Evolutionary conservation across 2,329 filamentous ascomycete genomes (phyloP).

Genomic region (Cercospora sp.): DNA sequence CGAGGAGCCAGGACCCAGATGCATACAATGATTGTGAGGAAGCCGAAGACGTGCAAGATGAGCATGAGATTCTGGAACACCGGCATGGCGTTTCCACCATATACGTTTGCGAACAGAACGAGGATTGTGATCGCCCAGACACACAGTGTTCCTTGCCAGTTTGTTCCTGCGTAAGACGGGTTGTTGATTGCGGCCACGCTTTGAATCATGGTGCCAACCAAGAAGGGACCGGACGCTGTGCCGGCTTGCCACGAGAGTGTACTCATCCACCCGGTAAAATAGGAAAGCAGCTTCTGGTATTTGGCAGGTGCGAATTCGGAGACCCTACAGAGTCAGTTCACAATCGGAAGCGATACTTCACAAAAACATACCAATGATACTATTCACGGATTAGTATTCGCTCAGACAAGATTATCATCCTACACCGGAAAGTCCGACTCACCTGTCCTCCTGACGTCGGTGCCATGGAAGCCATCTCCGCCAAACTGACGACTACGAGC

Average conservation of each 20-base stretch:
- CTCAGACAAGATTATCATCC: constrained; percentile 20
- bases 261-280: constrained; percentile 49
- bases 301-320: constrained; percentile 35
- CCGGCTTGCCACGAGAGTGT: constrained; percentile 54
- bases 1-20: constrained; percentile 35
- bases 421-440: neutral
- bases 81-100: constrained; percentile 39
- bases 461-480: constrained; percentile 41
- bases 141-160: constrained; percentile 53
- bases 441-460: constrained; percentile 36
- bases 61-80: constrained; percentile 43
- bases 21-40: constrained; percentile 36
- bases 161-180: constrained; percentile 44
- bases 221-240: constrained; percentile 50
- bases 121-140: constrained; percentile 49
- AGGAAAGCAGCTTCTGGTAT: constrained; percentile 35
- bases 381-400: constrained; percentile 17
- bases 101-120: constrained; percentile 47
- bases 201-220: constrained; percentile 52
- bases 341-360: neutral
- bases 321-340: constrained; percentile 22
- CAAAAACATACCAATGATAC: constrained; percentile 30
- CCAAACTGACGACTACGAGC: constrained; percentile 30
- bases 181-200: constrained; percentile 46
- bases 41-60: constrained; percentile 43